These are phyloP conservation scores for Inga laurina DNA, from an alignment of 306 rosid species.

Conservation along the genomic window DNA sequence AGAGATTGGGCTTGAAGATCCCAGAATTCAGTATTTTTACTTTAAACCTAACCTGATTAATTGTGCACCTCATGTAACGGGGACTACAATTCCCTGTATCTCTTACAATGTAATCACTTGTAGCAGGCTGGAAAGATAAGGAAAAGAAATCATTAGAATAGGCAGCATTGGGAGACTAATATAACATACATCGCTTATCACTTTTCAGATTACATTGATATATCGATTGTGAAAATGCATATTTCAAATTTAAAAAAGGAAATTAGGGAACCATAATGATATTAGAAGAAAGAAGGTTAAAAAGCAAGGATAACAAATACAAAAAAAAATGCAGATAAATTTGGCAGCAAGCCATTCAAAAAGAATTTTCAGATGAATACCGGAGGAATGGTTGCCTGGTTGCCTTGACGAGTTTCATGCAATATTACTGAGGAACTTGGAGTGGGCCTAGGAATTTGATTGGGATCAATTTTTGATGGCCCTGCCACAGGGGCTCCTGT, in stretches of 20 bases:
- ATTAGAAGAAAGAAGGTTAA: conserved; percentile 15
- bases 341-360: conserved; percentile 13
- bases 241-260: conserved; percentile 1
- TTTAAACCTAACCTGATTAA: conserved; percentile 75
- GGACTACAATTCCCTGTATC: conserved; percentile 99
- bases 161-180: conserved; percentile 11
- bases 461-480: conserved; percentile 92
- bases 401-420: conserved; percentile 91
- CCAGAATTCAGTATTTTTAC: conserved; percentile 21
- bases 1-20: conserved; percentile 10
- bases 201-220: conserved; percentile 22
- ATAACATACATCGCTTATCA: conserved; percentile 28
- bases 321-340: conserved; percentile 26
- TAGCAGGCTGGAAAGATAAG: conserved; percentile 77
- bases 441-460: conserved; percentile 93
- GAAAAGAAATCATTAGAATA: conserved; percentile 16
- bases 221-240: not conserved
- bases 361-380: conserved; percentile 50
- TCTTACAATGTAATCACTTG: conserved; percentile 82
- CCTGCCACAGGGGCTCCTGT: conserved; percentile 87
- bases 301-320: conserved; percentile 28
- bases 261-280: conserved; percentile 3
- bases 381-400: conserved; percentile 95
- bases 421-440: conserved; percentile 76
- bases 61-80: conserved; percentile 97